Evolutionary conservation across 1,139 yeast species (phyloP).

Genomic region (Zygoascus meyerae): DNA sequence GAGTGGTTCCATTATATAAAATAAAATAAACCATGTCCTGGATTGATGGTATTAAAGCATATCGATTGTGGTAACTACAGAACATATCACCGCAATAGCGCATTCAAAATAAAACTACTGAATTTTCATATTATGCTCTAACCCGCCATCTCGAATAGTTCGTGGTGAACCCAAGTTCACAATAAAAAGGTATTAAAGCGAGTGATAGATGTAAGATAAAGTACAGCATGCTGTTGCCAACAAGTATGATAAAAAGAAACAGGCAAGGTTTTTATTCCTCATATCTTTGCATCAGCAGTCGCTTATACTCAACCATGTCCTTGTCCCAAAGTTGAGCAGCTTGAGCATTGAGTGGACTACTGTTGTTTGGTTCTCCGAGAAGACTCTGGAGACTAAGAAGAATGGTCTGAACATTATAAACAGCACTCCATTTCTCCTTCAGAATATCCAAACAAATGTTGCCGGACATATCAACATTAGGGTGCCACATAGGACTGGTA

Average conservation of each 20-base stretch:
- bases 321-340: conserved; percentile 46
- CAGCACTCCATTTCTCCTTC: conserved; percentile 66
- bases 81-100: background rate
- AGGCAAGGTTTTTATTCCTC: conserved; percentile 32
- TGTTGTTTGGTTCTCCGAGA: conserved; percentile 50
- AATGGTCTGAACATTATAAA: conserved; percentile 56
- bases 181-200: too few species aligned
- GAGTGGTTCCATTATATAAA: too few species aligned
- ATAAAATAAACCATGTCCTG: too few species aligned
- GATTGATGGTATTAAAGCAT: too few species aligned
- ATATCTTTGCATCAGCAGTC: conserved; percentile 41
- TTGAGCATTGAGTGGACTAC: conserved; percentile 47
- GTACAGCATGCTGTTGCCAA: too few species aligned
- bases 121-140: too few species aligned
- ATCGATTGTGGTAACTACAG: background rate
- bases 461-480: conserved; percentile 63
- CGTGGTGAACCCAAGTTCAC: too few species aligned
- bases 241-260: too few species aligned
- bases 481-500: conserved; percentile 65
- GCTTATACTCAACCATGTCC: conserved; percentile 42
- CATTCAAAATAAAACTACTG: background rate
- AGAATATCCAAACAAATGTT: conserved; percentile 52
- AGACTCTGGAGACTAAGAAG: conserved; percentile 53
- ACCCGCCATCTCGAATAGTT: too few species aligned
- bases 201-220: too few species aligned